phyloP scores from a whole-genome alignment of 2,329 filamentous ascomycete species.

The Penicillium brevicompactum region DNA sequence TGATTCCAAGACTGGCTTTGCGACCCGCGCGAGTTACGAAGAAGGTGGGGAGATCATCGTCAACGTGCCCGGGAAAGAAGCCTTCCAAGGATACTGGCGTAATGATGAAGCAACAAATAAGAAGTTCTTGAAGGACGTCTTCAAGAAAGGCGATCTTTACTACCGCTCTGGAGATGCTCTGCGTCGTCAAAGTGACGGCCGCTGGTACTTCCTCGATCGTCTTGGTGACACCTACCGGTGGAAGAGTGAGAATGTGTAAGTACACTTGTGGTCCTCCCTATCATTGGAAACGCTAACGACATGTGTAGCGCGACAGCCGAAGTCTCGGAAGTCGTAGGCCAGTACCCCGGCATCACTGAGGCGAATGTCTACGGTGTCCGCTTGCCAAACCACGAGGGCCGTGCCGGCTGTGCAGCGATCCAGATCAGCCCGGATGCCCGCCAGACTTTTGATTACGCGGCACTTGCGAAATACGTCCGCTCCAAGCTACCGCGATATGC shows the following conservation, averaged over 20 bases:
- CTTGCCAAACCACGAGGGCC: slow-evolving; percentile 67
- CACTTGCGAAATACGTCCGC: slow-evolving; percentile 60
- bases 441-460: slow-evolving; percentile 60
- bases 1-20: slow-evolving; percentile 69
- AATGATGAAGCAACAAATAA: slow-evolving; percentile 67
- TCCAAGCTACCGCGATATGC: slow-evolving; percentile 70
- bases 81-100: slow-evolving; percentile 71
- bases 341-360: slow-evolving; percentile 61
- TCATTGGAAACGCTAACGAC: neutral
- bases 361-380: slow-evolving; percentile 71
- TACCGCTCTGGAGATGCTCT: slow-evolving; percentile 71
- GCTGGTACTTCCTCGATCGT: slow-evolving; percentile 70
- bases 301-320: slow-evolving; percentile 56
- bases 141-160: slow-evolving; percentile 67
- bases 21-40: slow-evolving; percentile 62
- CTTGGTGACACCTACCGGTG: slow-evolving; percentile 75
- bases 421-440: slow-evolving; percentile 57
- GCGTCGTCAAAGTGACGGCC: slow-evolving; percentile 61
- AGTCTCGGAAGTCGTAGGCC: slow-evolving; percentile 65
- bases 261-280: neutral
- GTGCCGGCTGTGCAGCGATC: slow-evolving; percentile 63
- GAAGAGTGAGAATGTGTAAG: slow-evolving; percentile 69
- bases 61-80: slow-evolving; percentile 57
- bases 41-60: slow-evolving; percentile 76
- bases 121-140: slow-evolving; percentile 67